A percentile compares a stretch with the other conserved stretches of the same genome.
phyloP scores from a whole-genome alignment of 1,139 yeast genomes.

The Hansenula anomala region DNA sequence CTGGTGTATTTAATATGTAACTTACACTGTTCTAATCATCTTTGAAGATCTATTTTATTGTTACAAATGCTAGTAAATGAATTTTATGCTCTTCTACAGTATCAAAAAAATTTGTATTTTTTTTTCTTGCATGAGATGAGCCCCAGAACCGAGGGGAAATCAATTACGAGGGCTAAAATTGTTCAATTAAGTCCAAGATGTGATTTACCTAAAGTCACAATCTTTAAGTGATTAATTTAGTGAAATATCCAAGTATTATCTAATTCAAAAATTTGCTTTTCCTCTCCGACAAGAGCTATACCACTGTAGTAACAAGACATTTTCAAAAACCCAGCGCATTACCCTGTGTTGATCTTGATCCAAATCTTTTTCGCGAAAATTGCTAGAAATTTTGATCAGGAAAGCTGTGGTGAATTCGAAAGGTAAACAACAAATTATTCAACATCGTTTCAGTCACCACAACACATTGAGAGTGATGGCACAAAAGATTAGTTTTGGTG shows the following conservation, averaged over 20 bases:
- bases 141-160: not conserved
- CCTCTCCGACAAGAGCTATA: too few species aligned
- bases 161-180: not conserved
- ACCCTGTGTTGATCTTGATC: slow-evolving; percentile 1
- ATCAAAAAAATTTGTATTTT: not conserved
- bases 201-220: too few species aligned
- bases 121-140: not conserved
- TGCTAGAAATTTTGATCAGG: not conserved
- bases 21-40: slow-evolving; percentile 60
- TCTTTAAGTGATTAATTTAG: too few species aligned
- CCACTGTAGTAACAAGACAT: too few species aligned
- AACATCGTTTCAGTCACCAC: not conserved
- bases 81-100: too few species aligned
- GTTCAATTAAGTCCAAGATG: not conserved
- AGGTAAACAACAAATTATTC: not conserved
- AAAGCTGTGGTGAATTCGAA: not conserved
- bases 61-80: too few species aligned
- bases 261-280: too few species aligned
- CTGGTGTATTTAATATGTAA: not conserved
- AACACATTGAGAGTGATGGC: not conserved
- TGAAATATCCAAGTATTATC: too few species aligned
- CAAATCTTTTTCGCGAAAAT: not conserved
- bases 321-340: not conserved
- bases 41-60: not conserved
- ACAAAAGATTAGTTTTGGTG: slow-evolving; percentile 2